These are phyloP conservation scores for Trypanosoma theileri DNA, from an alignment of 208 protist genomes.

Conservation along the genomic window DNA sequence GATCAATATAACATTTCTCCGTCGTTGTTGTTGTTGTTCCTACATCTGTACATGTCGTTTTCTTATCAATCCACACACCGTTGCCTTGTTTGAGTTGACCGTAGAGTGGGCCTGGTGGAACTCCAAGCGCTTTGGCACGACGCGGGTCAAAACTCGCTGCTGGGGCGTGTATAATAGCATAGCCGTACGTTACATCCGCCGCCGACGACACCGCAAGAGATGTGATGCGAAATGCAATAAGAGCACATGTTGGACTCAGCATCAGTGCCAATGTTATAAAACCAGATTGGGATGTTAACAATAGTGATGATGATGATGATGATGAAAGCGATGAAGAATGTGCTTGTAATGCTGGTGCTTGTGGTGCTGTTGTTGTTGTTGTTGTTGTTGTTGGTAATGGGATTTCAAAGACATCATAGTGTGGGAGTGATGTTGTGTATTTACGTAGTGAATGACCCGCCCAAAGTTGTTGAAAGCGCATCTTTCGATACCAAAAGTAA, in stretches of 20 bases:
- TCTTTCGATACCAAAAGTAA: conserved; percentile 72
- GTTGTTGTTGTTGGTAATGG: conserved; percentile 5
- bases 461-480: conserved; percentile 57
- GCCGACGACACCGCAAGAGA: neutral
- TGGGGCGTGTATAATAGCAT: conserved; percentile 63
- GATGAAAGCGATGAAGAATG: neutral
- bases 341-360: too few species aligned
- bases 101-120: conserved; percentile 68
- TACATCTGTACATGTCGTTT: neutral
- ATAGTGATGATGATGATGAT: too few species aligned
- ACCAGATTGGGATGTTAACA: too few species aligned
- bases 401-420: conserved; percentile 26
- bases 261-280: conserved; percentile 25
- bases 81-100: conserved; percentile 64
- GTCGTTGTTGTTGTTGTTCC: neutral
- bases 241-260: conserved; percentile 28
- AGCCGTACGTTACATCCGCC: conserved; percentile 42
- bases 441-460: conserved; percentile 2
- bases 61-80: conserved; percentile 34
- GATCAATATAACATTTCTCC: conserved; percentile 36
- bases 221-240: conserved; percentile 27
- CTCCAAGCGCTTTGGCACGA: conserved; percentile 55
- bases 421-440: conserved; percentile 3
- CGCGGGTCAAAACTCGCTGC: conserved; percentile 46
- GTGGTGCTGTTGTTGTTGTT: neutral